Base-by-base conservation (phyloP, 805 yeast species). In the Hyphopichia homilentoma region DNA sequence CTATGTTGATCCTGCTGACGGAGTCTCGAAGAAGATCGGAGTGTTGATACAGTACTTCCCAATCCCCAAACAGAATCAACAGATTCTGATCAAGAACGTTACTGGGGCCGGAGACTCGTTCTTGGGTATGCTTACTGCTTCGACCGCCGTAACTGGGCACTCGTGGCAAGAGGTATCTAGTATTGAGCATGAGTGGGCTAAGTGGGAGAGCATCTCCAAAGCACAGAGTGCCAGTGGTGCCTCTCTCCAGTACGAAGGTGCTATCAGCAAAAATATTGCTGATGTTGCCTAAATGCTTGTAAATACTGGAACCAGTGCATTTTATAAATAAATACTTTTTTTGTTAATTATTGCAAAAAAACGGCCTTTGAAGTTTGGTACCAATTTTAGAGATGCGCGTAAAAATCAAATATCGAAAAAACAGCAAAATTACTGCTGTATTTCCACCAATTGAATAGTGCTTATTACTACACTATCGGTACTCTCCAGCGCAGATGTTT, bases 41-140 rank as follows among this genome's bases (percentile, higher is more conserved):
- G 66, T 82, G 4, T 61, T 77, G 6, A 61, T 85, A 14, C 84
- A 84, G 45, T 81, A 83, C 50, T 81, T 70, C 51, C 70, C 74
- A 1, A 57, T 71, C 3, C 65, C 73, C 0, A 12, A 28, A 16
- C 59, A 55, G 37, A 58, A 55, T 25, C 35, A 43, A 15, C 32
- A 46, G 15, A 50, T 62, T 3, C 48, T 54, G 0, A 68, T 82
- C 8, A 58, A 57, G 18, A 84, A 80, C 43, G 95, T 84, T 20
- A 85, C 90, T 7, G 96, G 96, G 2, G 95, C 95, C 1, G 96
- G 96, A 7, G 96, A 87, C 54, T 70, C 93, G 0, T 65, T 87
- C 26, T 70, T 78, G 18, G 96, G 96, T 0, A 75, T 70, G 17
- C 41, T 87, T 15, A 52, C 76, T 8, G 60, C 79, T 2, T 38